Base-by-base conservation (phyloP, 2,329 filamentous ascomycete species). In the Alternaria brassicae region DNA sequence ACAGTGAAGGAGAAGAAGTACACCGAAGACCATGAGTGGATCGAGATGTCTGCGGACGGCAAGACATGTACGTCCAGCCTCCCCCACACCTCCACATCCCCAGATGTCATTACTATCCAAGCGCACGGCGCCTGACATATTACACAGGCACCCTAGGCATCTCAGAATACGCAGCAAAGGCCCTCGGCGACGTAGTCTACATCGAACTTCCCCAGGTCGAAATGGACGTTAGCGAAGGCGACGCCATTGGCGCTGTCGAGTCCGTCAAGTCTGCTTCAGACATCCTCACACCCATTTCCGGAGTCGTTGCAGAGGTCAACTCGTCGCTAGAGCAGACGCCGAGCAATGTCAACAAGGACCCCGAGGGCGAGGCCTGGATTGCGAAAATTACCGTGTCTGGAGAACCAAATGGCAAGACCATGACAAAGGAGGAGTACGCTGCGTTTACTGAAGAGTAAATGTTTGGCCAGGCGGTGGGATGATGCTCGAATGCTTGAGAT, bases 221-320 rank as follows among this genome's bases (percentile, higher is more conserved):
- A 66, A 82, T 88, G 69, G 86, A 89, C 71, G 85, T 96, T 62
- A 80, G 81, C 58, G 86, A 88, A 57, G 93, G 93, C 72, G 94
- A 98, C 76, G 85, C 90, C 66, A 91, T 98, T 69, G 95, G 95
- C 68, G 93, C 94, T 61, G 94, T 99, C 71, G 95, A 99, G 84
- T 97, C 93, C 3, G 95, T 99, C 80, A 99, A 99, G 85, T 95
- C 91, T 63, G 95, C 95, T n/a, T 94, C 92, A 65, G 95, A 99
- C 78, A 97, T 99, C 83, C 90, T 97, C 82, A 89, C 92, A 13
- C 95, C 95, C 17, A 86, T 97, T 67, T 82, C 85, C 52, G 94
- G 94, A 75, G 90, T 82, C 69, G 87, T 99, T 61, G 84, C 87
- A 36, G 86, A 90, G 73, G 84, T 89, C 72, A 99, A 99, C 82